Percentiles rank a stretch among this genome's conserved stretches.
These are phyloP conservation scores for Persicaria tinctoria DNA, from an alignment of 148 eudicot genomes.

Conservation along the genomic window DNA sequence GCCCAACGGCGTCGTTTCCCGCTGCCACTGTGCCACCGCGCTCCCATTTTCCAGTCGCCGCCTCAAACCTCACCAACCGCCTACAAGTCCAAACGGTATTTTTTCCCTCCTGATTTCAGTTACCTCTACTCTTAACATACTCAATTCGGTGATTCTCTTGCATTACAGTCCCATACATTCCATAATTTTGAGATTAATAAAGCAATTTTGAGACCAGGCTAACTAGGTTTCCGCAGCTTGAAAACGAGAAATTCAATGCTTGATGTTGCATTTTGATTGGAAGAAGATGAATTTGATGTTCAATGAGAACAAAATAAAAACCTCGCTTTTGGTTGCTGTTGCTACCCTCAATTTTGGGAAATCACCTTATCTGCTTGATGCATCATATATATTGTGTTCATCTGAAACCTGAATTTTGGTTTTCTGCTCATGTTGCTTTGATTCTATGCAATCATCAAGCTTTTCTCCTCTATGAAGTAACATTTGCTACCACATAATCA, in stretches of 20 bases:
- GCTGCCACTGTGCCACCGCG: constrained; percentile 7
- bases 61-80: constrained; percentile 6
- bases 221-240: too few relatives aligned
- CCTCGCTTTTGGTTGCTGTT: background rate
- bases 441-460: background rate
- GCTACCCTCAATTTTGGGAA: background rate
- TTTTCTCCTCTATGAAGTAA: constrained; percentile 13
- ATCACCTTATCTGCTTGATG: background rate
- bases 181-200: background rate
- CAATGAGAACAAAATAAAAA: background rate
- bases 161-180: background rate
- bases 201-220: background rate
- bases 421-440: background rate
- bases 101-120: background rate
- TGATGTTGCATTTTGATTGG: background rate
- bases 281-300: background rate
- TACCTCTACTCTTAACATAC: background rate
- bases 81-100: background rate
- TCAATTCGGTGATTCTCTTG: background rate
- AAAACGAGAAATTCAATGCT: background rate
- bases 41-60: background rate
- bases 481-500: constrained; percentile 60
- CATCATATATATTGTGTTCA: background rate
- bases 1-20: constrained; percentile 1
- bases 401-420: background rate